Conservation (phyloP, 2,329 filamentous ascomycete species). For the Hawksworthiomyces lignivorus region DNA sequence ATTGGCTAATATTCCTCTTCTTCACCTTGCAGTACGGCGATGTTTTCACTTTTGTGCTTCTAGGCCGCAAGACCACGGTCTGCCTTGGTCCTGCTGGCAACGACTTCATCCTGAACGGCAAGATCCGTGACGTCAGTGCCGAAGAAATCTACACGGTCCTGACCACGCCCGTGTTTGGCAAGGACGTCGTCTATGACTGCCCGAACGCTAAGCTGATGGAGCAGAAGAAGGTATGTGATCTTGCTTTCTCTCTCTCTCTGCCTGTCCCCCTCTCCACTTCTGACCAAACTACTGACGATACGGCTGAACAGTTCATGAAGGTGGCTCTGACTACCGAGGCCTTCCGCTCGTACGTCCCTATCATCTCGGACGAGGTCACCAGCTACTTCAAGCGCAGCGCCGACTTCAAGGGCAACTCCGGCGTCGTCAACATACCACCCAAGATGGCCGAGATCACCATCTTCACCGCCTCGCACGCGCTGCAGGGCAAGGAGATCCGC, state of each 20-base stretch:
- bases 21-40: conserved; percentile 36
- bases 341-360: conserved; percentile 57
- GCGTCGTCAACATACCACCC: conserved; percentile 55
- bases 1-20: too few species aligned
- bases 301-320: conserved; percentile 57
- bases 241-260: background rate
- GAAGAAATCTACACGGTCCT: conserved; percentile 47
- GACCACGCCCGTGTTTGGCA: conserved; percentile 58
- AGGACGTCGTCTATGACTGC: conserved; percentile 76
- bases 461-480: conserved; percentile 68
- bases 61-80: conserved; percentile 43
- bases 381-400: conserved; percentile 53
- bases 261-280: too few species aligned
- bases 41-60: conserved; percentile 45
- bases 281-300: conserved; percentile 2
- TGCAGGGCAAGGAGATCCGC: conserved; percentile 71
- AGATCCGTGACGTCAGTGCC: conserved; percentile 43
- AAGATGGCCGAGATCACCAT: conserved; percentile 72
- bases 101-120: conserved; percentile 50
- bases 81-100: conserved; percentile 44
- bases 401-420: conserved; percentile 50
- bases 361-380: conserved; percentile 63
- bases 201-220: conserved; percentile 81
- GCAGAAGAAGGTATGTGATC: conserved; percentile 65
- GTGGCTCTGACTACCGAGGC: conserved; percentile 59